Conservation (phyloP, 2,329 filamentous ascomycete species). For the Aureobasidium namibiae region DNA sequence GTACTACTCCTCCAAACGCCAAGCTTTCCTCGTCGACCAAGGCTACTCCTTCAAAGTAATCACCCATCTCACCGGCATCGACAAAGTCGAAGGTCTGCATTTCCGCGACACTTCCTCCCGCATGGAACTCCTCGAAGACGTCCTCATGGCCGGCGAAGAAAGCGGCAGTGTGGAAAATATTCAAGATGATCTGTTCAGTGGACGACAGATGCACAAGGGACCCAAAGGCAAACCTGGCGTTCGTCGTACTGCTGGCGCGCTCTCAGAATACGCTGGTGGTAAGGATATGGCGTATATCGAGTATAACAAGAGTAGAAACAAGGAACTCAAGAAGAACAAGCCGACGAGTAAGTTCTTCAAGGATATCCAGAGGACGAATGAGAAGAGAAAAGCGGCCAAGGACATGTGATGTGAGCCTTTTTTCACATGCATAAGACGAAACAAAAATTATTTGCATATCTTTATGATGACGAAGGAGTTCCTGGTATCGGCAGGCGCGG, state of each 20-base stretch:
- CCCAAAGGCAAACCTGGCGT: conserved; percentile 46
- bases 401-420: background rate
- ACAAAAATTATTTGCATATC: background rate
- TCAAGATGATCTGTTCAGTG: conserved; percentile 58
- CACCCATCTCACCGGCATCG: conserved; percentile 85
- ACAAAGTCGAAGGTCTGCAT: conserved; percentile 69
- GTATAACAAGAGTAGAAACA: conserved; percentile 39
- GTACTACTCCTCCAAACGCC: conserved; percentile 93
- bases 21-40: conserved; percentile 95
- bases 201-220: conserved; percentile 37
- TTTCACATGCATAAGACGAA: background rate
- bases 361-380: conserved; percentile 31
- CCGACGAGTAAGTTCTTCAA: conserved; percentile 37
- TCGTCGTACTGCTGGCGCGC: conserved; percentile 71
- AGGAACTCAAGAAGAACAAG: conserved; percentile 33
- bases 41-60: conserved; percentile 99
- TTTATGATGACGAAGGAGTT: background rate
- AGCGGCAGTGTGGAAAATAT: conserved; percentile 63
- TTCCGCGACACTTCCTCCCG: conserved; percentile 74
- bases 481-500: background rate
- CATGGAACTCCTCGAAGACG: conserved; percentile 78
- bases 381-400: conserved; percentile 26
- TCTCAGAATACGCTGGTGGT: conserved; percentile 80
- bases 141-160: conserved; percentile 78
- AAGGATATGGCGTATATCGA: conserved; percentile 85